Base-by-base conservation (phyloP, 352 stramenopile species). In the Phytophthora cactorum region DNA sequence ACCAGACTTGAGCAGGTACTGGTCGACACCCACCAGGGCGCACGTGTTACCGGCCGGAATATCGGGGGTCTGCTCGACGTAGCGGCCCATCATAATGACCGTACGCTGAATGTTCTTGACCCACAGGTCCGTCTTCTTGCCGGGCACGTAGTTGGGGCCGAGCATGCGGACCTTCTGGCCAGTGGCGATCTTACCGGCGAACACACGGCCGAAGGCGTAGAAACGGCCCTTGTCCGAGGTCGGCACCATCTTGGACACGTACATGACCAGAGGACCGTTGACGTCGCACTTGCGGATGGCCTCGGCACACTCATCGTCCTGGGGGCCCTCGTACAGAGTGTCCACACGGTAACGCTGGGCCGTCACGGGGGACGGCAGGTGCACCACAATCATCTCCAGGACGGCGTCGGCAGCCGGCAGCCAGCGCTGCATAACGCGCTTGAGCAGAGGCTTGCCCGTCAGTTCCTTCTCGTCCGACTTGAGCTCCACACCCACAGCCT, bases 91-190 rank as follows among this genome's bases (percentile, higher is more conserved):
- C 97, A 99, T 99, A 80, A 99, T 99, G 52, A 99, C 89, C 66
- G 97, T 99, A 89, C 97, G 97, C 87, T 99, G 97, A 72, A 99
- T 99, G 88, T 98, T 99, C 96, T 99, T 99, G 52, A 99, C 88
- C 96, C 97, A 99, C 60, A 99, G 84, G 68, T 99, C 98, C 1
- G 95, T 98, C 93, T 99, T 99, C 93, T 99, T 99, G 74, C 97
- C 98, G n/a, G 97, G 95, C 59, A 98, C 92, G 86, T 99, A 99
- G 95, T 99, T 99, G 56, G 97, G 97, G 82, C 98, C 98, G 50
- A 99, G 91, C 84, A 99, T 99, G 63, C 98, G 96, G 27, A 99
- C 97, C 86, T 99, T 99, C 83, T 99, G 97, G 60, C 98, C 98
- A 6, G 98, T 99, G 57, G 95, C 90, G 72, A 99, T 98, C 77